A percentile compares a stretch with the other conserved stretches of the same genome.
phyloP scores from a whole-genome alignment of 2,329 filamentous ascomycete genomes.

The Pseudovirgaria hyperparasitica region DNA sequence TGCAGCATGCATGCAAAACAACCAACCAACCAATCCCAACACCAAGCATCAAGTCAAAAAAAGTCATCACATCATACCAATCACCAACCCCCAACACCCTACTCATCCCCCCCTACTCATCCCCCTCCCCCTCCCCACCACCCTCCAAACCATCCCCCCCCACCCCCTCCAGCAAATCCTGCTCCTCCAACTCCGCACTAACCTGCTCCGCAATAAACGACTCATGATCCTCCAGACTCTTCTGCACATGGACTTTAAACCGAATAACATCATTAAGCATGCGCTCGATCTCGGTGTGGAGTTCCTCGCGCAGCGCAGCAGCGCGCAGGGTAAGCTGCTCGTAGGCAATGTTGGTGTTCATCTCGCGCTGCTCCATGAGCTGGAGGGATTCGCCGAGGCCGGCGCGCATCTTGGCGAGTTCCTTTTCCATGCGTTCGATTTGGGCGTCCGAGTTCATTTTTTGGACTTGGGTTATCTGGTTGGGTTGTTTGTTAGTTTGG shows the following conservation, averaged over 20 bases:
- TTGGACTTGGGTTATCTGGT: constrained; percentile 67
- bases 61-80: no score
- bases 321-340: constrained; percentile 82
- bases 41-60: no score
- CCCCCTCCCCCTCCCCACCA: constrained; percentile 3
- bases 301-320: constrained; percentile 77
- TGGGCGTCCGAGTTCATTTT: constrained; percentile 83
- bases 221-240: constrained; percentile 86
- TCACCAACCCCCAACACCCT: no score
- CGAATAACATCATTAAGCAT: constrained; percentile 97
- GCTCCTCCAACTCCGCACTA: constrained; percentile 46
- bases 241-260: constrained; percentile 96
- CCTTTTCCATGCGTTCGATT: constrained; percentile 98
- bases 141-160: constrained; percentile 15
- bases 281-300: constrained; percentile 93
- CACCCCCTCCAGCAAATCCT: constrained; percentile 25
- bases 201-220: constrained; percentile 86
- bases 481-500: constrained; percentile 9
- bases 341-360: constrained; percentile 95
- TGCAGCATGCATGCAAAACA: no score
- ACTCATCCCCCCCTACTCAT: no score
- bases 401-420: constrained; percentile 83
- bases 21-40: no score
- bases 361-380: constrained; percentile 85
- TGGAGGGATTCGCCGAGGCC: constrained; percentile 77